Evolutionary conservation across 2,329 filamentous ascomycete genomes (phyloP).

Genomic region (Stachybotrys chlorohalonatus): DNA sequence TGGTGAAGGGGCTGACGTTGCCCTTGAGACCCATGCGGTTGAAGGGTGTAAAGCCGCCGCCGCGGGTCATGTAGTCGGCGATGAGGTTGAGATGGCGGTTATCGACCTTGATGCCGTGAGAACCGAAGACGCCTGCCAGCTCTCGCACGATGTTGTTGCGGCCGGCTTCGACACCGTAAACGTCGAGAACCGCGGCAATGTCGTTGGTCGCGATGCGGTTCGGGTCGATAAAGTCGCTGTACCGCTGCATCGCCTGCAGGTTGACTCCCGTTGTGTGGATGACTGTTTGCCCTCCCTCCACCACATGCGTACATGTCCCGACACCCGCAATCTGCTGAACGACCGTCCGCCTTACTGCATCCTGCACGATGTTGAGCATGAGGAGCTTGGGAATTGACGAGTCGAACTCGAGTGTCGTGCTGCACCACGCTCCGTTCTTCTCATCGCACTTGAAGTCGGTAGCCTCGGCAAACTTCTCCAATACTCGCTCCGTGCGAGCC

Average conservation of each 20-base stretch:
- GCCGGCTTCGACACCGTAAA: conserved; percentile 91
- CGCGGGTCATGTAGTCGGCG: conserved; percentile 95
- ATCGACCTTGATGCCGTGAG: conserved; percentile 89
- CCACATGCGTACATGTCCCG: conserved; percentile 58
- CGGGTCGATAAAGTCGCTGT: conserved; percentile 76
- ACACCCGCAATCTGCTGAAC: conserved; percentile 82
- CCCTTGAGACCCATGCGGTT: conserved; percentile 81
- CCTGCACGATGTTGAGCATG: conserved; percentile 84
- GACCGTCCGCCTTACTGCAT: conserved; percentile 66
- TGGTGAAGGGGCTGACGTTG: conserved; percentile 85
- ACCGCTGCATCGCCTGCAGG: conserved; percentile 81
- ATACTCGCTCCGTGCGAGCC: conserved; percentile 55
- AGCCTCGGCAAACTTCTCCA: conserved; percentile 55
- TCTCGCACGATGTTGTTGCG: conserved; percentile 81
- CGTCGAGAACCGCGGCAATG: conserved; percentile 71
- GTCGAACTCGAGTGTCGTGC: conserved; percentile 76
- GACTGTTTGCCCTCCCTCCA: conserved; percentile 44
- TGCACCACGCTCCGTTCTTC: conserved; percentile 61
- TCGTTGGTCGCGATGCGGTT: conserved; percentile 87
- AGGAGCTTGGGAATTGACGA: conserved; percentile 78
- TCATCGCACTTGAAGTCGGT: conserved; percentile 75
- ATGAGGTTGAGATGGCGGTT: conserved; percentile 90
- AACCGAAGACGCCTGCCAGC: conserved; percentile 74
- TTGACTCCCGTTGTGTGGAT: conserved; percentile 83
- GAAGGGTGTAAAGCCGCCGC: conserved; percentile 82